Evolutionary conservation across 805 yeast genomes (phyloP).

Genomic region (Maudiozyma turicensis): DNA sequence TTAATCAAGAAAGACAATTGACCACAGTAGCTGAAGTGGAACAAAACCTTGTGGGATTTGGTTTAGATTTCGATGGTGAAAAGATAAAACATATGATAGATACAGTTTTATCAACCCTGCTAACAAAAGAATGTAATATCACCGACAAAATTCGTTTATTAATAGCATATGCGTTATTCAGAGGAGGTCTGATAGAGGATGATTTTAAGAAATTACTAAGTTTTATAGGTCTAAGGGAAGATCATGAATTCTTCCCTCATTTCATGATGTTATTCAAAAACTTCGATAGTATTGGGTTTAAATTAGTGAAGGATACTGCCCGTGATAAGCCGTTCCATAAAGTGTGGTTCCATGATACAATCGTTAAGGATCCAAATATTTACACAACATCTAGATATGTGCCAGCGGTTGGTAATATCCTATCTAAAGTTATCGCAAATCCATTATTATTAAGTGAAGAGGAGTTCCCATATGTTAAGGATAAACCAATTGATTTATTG

Average conservation of each 20-base stretch:
- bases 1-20: constrained; percentile 48
- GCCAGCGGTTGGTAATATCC: constrained; percentile 55
- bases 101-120: constrained; percentile 47
- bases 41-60: constrained; percentile 69
- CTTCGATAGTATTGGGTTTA: constrained; percentile 49
- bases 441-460: constrained; percentile 41
- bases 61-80: constrained; percentile 58
- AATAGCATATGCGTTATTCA: constrained; percentile 61
- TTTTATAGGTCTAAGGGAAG: constrained; percentile 38
- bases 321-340: constrained; percentile 38
- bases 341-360: constrained; percentile 45
- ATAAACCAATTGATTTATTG: constrained; percentile 50
- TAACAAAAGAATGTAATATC: constrained; percentile 38
- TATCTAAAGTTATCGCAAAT: constrained; percentile 42
- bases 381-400: constrained; percentile 63
- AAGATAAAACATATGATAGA: constrained; percentile 52
- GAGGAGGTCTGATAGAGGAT: constrained; percentile 69
- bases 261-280: constrained; percentile 48
- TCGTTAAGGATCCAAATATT: constrained; percentile 27
- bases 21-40: constrained; percentile 77
- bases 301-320: constrained; percentile 37
- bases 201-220: constrained; percentile 64
- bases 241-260: constrained; percentile 32
- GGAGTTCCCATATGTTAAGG: constrained; percentile 65
- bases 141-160: constrained; percentile 70